Percentiles rank a stretch among this genome's conserved stretches.
phyloP scores from a whole-genome alignment of 148 eudicot species.

The Cornus kousa region DNA sequence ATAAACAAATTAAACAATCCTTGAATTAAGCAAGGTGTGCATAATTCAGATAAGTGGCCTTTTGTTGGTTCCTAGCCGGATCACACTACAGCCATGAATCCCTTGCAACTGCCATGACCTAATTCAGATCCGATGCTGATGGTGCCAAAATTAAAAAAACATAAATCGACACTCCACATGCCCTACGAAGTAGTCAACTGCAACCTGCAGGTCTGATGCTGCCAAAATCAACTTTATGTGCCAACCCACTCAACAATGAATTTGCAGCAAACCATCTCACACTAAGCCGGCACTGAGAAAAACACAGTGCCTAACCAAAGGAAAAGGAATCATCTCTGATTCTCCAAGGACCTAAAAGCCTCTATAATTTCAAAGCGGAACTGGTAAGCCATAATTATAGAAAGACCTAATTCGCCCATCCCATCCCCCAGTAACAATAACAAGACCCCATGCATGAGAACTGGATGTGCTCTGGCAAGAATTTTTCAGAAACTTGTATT shows the following conservation, averaged over 20 bases:
- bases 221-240: conserved; percentile 5
- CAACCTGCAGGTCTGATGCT: not conserved
- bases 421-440: conserved; percentile 88
- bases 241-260: not conserved
- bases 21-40: conserved; percentile 7
- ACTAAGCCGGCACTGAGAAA: not conserved
- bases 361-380: conserved; percentile 35
- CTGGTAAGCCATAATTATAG: conserved; percentile 85
- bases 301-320: not conserved
- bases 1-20: too few species aligned
- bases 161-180: not conserved
- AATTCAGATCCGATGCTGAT: not conserved
- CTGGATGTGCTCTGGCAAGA: conserved; percentile 55
- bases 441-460: conserved; percentile 87
- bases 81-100: not conserved
- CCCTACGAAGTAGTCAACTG: not conserved
- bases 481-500: conserved; percentile 62
- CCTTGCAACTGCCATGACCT: not conserved
- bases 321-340: not conserved
- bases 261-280: not conserved
- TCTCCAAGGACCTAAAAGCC: not conserved
- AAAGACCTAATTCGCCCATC: conserved; percentile 90
- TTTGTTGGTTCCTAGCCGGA: not conserved
- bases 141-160: not conserved
- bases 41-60: conserved; percentile 1